Conservation (phyloP, 108 stramenopile genomes). For the Bacterosira constricta region DNA sequence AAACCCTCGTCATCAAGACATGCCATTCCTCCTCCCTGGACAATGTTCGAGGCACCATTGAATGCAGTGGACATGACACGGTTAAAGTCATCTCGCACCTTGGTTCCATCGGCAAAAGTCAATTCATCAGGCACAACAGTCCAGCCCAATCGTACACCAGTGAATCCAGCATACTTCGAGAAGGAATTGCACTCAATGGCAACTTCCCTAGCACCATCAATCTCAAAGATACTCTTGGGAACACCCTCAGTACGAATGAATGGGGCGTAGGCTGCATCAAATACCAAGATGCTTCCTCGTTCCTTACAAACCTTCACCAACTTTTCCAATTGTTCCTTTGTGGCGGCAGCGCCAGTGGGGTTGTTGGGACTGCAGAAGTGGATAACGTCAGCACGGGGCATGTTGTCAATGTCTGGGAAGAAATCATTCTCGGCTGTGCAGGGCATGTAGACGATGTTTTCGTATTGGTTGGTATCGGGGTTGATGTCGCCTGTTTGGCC, state of each 20-base stretch:
- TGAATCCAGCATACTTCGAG: constrained; percentile 96
- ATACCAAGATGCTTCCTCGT: constrained; percentile 90
- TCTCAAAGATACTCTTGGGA: constrained; percentile 96
- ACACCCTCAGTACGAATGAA: constrained; percentile 93
- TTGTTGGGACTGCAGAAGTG: constrained; percentile 98
- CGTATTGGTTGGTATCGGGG: constrained; percentile 87
- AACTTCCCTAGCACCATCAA: constrained; percentile 92
- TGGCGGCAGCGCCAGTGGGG: constrained; percentile 96
- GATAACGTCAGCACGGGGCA: constrained; percentile 93
- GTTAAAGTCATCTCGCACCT: constrained; percentile 92
- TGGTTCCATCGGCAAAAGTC: constrained; percentile 88
- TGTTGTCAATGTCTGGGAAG: constrained; percentile 90
- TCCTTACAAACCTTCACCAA: constrained; percentile 92
- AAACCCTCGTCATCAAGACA: constrained; percentile 94
- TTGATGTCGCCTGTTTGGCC: constrained; percentile 94
- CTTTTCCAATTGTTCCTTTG: constrained; percentile 85
- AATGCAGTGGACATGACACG: constrained; percentile 98
- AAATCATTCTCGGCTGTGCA: constrained; percentile 93
- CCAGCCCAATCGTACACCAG: constrained; percentile 98
- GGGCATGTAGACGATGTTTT: constrained; percentile 98
- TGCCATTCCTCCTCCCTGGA: constrained; percentile 93
- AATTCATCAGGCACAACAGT: constrained; percentile 92
- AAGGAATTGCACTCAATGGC: constrained; percentile 95
- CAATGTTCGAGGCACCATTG: constrained; percentile 98
- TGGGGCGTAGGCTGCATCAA: constrained; percentile 98